These are phyloP conservation scores for Parascedosporium putredinis DNA, from an alignment of 2,329 filamentous ascomycete species.

Conservation along the genomic window DNA sequence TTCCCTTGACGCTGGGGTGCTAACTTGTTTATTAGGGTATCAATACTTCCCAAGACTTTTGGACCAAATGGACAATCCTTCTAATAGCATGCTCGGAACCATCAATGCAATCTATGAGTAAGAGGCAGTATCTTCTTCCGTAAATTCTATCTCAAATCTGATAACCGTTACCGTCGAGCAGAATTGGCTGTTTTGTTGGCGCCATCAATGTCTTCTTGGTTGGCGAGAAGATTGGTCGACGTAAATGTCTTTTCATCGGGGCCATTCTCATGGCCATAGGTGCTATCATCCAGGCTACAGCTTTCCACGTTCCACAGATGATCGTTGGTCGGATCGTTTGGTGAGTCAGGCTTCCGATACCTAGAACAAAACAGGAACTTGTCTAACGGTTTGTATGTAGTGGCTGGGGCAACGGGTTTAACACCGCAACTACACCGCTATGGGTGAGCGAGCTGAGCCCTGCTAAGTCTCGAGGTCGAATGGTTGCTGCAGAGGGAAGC, in stretches of 20 bases:
- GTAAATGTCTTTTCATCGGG: conserved; percentile 48
- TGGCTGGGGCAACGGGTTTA: conserved; percentile 49
- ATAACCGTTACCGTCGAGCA: neutral
- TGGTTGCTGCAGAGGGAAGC: conserved; percentile 41
- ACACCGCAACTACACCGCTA: conserved; percentile 41
- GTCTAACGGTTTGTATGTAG: conserved; percentile 14
- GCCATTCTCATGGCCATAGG: conserved; percentile 47
- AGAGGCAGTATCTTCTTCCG: neutral
- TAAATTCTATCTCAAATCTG: neutral
- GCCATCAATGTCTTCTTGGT: conserved; percentile 22
- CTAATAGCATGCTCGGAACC: conserved; percentile 5
- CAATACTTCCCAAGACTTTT: conserved; percentile 39
- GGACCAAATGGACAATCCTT: conserved; percentile 26
- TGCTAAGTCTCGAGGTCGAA: conserved; percentile 39
- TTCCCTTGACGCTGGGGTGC: neutral
- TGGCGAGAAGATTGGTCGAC: conserved; percentile 51
- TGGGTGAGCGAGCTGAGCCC: conserved; percentile 42
- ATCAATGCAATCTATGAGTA: conserved; percentile 9
- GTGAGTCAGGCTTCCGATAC: conserved; percentile 23
- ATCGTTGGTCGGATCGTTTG: conserved; percentile 42
- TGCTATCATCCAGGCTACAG: conserved; percentile 46
- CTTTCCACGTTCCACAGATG: conserved; percentile 38
- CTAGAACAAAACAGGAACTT: neutral
- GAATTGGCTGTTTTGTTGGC: conserved; percentile 7
- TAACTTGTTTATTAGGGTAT: conserved; percentile 21